Evolutionary conservation across 306 rosid genomes (phyloP).

Genomic region (Gastrolobium bilobum): DNA sequence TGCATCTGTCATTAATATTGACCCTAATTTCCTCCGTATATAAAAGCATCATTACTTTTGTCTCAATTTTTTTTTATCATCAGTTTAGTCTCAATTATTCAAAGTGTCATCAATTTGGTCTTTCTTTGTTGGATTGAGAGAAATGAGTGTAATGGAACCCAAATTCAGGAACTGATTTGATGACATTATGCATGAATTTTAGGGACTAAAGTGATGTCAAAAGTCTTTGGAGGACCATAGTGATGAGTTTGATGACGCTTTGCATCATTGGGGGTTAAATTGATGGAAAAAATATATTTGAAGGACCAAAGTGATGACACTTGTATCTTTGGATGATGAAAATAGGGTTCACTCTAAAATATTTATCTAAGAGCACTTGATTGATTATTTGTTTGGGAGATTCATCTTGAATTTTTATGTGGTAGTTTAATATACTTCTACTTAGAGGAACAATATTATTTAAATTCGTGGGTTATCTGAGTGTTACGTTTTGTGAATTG

Average conservation of each 20-base stretch:
- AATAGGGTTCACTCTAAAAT: neutral
- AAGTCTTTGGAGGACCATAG: too few relatives aligned
- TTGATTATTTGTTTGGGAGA: constrained; percentile 31
- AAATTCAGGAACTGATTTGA: constrained; percentile 29
- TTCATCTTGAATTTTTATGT: neutral
- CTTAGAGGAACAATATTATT: constrained; percentile 17
- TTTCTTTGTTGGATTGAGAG: constrained; percentile 12
- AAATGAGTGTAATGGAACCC: constrained; percentile 21
- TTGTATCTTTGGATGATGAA: neutral
- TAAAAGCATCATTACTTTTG: neutral
- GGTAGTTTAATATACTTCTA: constrained; percentile 36
- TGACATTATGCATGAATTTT: neutral
- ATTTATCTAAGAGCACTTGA: constrained; percentile 9
- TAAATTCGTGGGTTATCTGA: constrained; percentile 16
- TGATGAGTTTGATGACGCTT: neutral
- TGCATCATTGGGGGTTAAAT: constrained; percentile 19
- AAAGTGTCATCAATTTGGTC: neutral
- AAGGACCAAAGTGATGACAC: constrained; percentile 6
- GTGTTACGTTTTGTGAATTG: constrained; percentile 18
- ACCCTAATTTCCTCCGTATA: constrained; percentile 25
- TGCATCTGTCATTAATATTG: constrained; percentile 14
- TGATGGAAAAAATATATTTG: neutral
- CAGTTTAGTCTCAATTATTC: constrained; percentile 10
- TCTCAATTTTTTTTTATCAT: constrained; percentile 8
- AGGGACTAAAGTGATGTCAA: neutral